phyloP scores from a whole-genome alignment of 2,329 filamentous ascomycete genomes.

The Fusarium sp. region DNA sequence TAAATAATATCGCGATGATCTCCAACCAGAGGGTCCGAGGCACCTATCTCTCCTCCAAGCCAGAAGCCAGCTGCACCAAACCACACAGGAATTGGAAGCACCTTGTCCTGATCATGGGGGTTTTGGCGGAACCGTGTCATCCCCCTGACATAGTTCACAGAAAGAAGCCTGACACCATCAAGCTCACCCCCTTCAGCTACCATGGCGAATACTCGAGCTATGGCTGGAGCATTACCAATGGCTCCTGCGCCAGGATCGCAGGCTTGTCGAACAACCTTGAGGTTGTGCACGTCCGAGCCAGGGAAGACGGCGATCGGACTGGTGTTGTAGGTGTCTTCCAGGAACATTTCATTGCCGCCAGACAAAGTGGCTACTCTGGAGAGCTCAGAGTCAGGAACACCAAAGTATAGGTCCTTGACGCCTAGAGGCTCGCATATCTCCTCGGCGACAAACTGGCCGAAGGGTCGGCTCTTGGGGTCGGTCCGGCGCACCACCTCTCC shows the following conservation, averaged over 20 bases:
- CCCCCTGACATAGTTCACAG: neutral
- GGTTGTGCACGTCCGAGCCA: constrained; percentile 8
- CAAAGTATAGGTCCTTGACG: neutral
- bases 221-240: neutral
- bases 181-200: constrained; percentile 6
- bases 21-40: neutral
- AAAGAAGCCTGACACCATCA: neutral
- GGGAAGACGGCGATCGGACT: constrained; percentile 5
- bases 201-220: constrained; percentile 17
- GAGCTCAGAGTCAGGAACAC: neutral
- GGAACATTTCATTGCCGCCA: neutral
- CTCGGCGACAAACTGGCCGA: constrained; percentile 6
- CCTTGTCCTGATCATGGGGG: neutral
- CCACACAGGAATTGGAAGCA: constrained; percentile 1
- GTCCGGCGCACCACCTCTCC: constrained; percentile 10
- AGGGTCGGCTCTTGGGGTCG: neutral
- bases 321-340: constrained; percentile 3
- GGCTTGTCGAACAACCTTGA: neutral
- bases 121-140: neutral
- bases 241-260: constrained; percentile 9
- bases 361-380: constrained; percentile 4
- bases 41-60: constrained; percentile 1
- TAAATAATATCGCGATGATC: constrained; percentile 1
- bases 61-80: neutral
- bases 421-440: neutral